These are phyloP conservation scores for Omphalotus guepiniiformis DNA, from an alignment of 768 basidiomycete genomes.

Conservation along the genomic window DNA sequence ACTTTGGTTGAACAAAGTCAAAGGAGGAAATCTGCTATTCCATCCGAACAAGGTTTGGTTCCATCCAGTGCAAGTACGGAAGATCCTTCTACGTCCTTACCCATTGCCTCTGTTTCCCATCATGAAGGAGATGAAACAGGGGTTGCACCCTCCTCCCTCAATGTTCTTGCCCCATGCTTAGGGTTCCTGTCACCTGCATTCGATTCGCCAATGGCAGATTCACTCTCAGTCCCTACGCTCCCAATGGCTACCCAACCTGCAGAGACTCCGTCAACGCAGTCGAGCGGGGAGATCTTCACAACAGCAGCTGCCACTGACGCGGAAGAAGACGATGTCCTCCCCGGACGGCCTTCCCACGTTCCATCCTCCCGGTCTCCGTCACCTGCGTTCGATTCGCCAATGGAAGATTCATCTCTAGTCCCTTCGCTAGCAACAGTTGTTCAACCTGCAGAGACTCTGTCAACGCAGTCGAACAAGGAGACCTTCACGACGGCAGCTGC, in stretches of 20 bases:
- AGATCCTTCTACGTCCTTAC: no score
- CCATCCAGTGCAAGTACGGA: no score
- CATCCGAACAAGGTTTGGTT: no score
- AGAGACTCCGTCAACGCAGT: background rate
- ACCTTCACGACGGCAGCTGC: background rate
- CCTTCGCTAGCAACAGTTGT: background rate
- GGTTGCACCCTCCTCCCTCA: no score
- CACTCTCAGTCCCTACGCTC: background rate
- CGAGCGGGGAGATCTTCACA: background rate
- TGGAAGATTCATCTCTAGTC: background rate
- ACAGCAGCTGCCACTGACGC: background rate
- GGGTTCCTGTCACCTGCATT: background rate
- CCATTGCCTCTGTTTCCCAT: no score
- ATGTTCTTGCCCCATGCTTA: no score
- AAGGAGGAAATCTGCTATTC: no score
- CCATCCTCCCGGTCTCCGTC: slow-evolving; percentile 4
- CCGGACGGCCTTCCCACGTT: background rate
- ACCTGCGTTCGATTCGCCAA: background rate
- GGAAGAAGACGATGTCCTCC: background rate
- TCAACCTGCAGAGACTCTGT: no score
- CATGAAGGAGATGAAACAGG: no score
- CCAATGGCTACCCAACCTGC: background rate
- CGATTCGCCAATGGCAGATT: background rate
- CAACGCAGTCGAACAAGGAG: background rate
- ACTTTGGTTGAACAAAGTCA: no score